Conservation (phyloP, 2,329 filamentous ascomycete genomes). For the Penicillium sp. region DNA sequence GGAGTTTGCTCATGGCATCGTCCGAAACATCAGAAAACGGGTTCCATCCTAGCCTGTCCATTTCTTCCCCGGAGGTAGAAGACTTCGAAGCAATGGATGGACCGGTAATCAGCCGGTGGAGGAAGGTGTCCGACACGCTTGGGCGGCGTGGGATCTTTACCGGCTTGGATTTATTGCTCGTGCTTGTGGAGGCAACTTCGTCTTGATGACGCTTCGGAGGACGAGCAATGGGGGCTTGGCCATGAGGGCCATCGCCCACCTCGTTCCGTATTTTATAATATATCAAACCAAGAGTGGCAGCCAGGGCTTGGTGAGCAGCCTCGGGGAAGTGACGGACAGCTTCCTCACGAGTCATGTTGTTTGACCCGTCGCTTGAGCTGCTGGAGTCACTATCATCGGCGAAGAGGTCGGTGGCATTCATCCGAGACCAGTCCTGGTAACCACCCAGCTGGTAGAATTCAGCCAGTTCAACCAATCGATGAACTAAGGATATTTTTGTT, state of each 20-base stretch:
- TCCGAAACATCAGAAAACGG: slow-evolving; percentile 42
- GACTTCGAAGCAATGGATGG: slow-evolving; percentile 35
- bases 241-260: slow-evolving; percentile 38
- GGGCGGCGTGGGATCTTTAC: slow-evolving; percentile 41
- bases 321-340: slow-evolving; percentile 43
- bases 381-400: slow-evolving; percentile 43
- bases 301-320: slow-evolving; percentile 45
- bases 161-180: slow-evolving; percentile 39
- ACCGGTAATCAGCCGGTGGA: slow-evolving; percentile 39
- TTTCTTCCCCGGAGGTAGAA: slow-evolving; percentile 16
- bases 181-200: slow-evolving; percentile 36
- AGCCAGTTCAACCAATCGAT: slow-evolving; percentile 43
- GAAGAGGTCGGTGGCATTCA: slow-evolving; percentile 37
- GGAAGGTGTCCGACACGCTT: slow-evolving; percentile 34
- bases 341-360: slow-evolving; percentile 39
- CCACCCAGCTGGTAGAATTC: slow-evolving; percentile 47
- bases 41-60: slow-evolving; percentile 29
- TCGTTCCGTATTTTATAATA: slow-evolving; percentile 49
- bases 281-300: slow-evolving; percentile 44
- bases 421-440: slow-evolving; percentile 44
- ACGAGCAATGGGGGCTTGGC: slow-evolving; percentile 30
- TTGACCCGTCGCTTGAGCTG: slow-evolving; percentile 42
- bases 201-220: slow-evolving; percentile 43
- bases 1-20: slow-evolving; percentile 42
- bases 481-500: slow-evolving; percentile 29